Percentiles rank a stretch among this genome's conserved stretches.
phyloP scores from a whole-genome alignment of 1,139 yeast species.

The Pichia sp. region DNA sequence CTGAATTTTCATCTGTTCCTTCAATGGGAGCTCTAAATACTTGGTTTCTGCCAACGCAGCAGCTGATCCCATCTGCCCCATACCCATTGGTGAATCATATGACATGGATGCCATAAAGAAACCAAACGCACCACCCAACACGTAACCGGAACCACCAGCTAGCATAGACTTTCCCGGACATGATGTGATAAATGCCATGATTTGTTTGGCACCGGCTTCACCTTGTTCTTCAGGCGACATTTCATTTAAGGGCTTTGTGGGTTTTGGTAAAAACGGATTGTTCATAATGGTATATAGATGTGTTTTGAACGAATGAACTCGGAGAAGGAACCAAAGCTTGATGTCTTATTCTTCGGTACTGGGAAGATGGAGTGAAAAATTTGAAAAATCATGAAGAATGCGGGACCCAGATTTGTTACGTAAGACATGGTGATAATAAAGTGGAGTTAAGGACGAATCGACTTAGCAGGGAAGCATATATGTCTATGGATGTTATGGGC shows the following conservation, averaged over 20 bases:
- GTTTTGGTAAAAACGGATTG: slow-evolving; percentile 26
- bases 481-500: no score
- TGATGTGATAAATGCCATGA: slow-evolving; percentile 79
- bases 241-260: slow-evolving; percentile 45
- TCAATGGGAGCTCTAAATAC: slow-evolving; percentile 63
- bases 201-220: slow-evolving; percentile 78
- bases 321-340: no score
- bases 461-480: no score
- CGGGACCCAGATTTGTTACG: no score
- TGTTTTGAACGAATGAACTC: no score
- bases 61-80: slow-evolving; percentile 25
- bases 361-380: no score
- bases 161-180: slow-evolving; percentile 92
- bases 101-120: slow-evolving; percentile 92
- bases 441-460: no score
- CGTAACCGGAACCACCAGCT: slow-evolving; percentile 93
- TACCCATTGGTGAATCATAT: slow-evolving; percentile 71
- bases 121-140: slow-evolving; percentile 93
- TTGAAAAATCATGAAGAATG: no score
- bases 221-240: slow-evolving; percentile 93
- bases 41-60: slow-evolving; percentile 33
- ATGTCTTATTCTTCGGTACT: no score
- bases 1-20: slow-evolving; percentile 88
- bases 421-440: no score
- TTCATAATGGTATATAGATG: slow-evolving; percentile 12